These are phyloP conservation scores for Rhizopogon vulgaris DNA, from an alignment of 768 basidiomycete species.

Conservation along the genomic window DNA sequence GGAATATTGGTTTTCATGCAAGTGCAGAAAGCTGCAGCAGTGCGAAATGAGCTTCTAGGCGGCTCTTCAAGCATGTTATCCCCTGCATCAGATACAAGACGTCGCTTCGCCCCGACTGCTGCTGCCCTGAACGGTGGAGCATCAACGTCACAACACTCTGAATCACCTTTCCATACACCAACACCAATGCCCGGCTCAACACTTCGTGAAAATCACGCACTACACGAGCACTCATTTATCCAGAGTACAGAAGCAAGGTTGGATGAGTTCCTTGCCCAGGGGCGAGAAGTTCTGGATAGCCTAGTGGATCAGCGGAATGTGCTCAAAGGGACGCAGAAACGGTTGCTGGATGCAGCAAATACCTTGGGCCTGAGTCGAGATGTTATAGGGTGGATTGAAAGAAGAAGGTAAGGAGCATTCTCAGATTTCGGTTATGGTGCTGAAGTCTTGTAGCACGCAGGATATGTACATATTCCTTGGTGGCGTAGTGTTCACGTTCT, in stretches of 20 bases:
- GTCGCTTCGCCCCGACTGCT: slow-evolving; percentile 45
- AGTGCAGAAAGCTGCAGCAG: slow-evolving; percentile 48
- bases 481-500: slow-evolving; percentile 81
- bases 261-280: slow-evolving; percentile 91
- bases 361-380: slow-evolving; percentile 89
- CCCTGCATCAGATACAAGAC: slow-evolving; percentile 46
- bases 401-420: slow-evolving; percentile 58
- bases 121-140: slow-evolving; percentile 30
- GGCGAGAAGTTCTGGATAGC: slow-evolving; percentile 86
- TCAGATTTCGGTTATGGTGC: slow-evolving; percentile 3
- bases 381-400: slow-evolving; percentile 97
- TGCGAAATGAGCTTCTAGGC: slow-evolving; percentile 62
- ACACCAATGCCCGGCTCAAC: slow-evolving; percentile 48
- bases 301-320: slow-evolving; percentile 89
- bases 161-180: slow-evolving; percentile 77
- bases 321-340: slow-evolving; percentile 89
- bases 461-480: slow-evolving; percentile 91
- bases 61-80: slow-evolving; percentile 31
- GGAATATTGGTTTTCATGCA: neutral
- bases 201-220: slow-evolving; percentile 68
- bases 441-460: slow-evolving; percentile 57
- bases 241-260: slow-evolving; percentile 75
- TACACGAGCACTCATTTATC: slow-evolving; percentile 86
- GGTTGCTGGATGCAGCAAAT: slow-evolving; percentile 86
- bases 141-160: slow-evolving; percentile 59